A percentile compares a stretch with the other conserved stretches of the same genome.
Conservation (phyloP, 495 filamentous ascomycete species). For the Cenococcum geophilum region DNA sequence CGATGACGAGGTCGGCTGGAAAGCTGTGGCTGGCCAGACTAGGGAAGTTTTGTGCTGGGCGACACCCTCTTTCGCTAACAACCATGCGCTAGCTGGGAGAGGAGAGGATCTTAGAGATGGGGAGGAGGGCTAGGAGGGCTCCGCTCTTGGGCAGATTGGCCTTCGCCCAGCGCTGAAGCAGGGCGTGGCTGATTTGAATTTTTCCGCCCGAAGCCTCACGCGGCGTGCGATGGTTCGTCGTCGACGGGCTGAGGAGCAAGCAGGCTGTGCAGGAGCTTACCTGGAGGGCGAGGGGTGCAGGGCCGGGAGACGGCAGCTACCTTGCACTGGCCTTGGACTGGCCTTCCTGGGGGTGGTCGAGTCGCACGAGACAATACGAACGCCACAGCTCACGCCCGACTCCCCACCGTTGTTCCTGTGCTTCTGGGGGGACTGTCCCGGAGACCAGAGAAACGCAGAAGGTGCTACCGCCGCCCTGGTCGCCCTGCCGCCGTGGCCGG, state of each 20-base stretch:
- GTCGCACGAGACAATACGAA: conserved; percentile 9
- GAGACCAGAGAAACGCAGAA: not conserved
- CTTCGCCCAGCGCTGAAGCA: not conserved
- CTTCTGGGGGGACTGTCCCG: not conserved
- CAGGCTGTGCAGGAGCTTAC: not conserved
- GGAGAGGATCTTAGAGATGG: not conserved
- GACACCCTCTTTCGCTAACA: not conserved
- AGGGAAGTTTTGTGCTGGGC: conserved; percentile 1
- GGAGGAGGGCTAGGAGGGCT: not conserved
- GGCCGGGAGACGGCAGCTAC: conserved; percentile 6
- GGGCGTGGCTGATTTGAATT: not conserved
- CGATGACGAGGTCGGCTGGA: conserved; percentile 27
- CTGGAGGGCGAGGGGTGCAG: not conserved
- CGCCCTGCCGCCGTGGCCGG: too few relatives aligned
- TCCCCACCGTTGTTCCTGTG: not conserved
- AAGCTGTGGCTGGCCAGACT: conserved; percentile 18
- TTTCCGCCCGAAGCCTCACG: not conserved
- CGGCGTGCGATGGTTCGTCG: conserved; percentile 3
- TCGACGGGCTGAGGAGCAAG: not conserved
- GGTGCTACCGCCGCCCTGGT: too few relatives aligned
- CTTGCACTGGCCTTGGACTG: not conserved
- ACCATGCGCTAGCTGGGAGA: not conserved
- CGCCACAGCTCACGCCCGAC: conserved; percentile 5
- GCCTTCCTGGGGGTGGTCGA: not conserved
- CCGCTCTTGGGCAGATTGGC: not conserved